These are phyloP conservation scores for Nicotiana benthamiana DNA, from an alignment of 257 asterid species.

Conservation along the genomic window DNA sequence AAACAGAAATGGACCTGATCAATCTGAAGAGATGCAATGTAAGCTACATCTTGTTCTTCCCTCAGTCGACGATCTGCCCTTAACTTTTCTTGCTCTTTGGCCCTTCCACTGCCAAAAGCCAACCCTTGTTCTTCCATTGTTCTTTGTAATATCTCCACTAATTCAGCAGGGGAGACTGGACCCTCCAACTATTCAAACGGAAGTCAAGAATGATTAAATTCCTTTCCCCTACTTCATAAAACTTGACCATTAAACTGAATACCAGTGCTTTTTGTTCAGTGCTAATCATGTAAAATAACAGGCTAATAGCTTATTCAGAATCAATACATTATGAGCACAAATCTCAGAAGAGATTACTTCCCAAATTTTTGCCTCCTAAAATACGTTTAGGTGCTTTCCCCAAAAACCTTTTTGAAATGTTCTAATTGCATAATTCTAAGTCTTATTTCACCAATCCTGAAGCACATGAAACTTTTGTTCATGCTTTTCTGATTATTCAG, in stretches of 20 bases:
- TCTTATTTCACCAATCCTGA: not conserved
- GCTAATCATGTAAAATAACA: not conserved
- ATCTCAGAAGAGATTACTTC: not conserved
- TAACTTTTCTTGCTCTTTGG: slow-evolving; percentile 36
- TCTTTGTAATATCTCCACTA: slow-evolving; percentile 62
- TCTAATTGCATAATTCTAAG: no score
- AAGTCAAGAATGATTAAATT: not conserved
- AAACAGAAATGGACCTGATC: slow-evolving; percentile 47
- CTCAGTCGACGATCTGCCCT: slow-evolving; percentile 41
- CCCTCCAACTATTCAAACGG: slow-evolving; percentile 54
- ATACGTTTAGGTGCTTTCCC: not conserved
- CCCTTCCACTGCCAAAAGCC: slow-evolving; percentile 49
- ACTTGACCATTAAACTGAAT: not conserved
- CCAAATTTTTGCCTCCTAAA: not conserved
- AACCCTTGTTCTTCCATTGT: slow-evolving; percentile 74
- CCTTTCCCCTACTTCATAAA: not conserved
- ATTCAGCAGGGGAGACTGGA: slow-evolving; percentile 65
- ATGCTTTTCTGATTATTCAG: not conserved
- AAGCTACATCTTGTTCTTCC: slow-evolving; percentile 87
- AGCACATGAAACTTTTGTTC: not conserved
- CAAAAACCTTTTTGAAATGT: not conserved
- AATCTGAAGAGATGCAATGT: slow-evolving; percentile 52
- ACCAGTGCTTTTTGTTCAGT: not conserved
- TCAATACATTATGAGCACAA: not conserved
- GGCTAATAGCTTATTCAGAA: not conserved